Base-by-base conservation (phyloP, 164 flowering plant species). In the Santalum album region DNA sequence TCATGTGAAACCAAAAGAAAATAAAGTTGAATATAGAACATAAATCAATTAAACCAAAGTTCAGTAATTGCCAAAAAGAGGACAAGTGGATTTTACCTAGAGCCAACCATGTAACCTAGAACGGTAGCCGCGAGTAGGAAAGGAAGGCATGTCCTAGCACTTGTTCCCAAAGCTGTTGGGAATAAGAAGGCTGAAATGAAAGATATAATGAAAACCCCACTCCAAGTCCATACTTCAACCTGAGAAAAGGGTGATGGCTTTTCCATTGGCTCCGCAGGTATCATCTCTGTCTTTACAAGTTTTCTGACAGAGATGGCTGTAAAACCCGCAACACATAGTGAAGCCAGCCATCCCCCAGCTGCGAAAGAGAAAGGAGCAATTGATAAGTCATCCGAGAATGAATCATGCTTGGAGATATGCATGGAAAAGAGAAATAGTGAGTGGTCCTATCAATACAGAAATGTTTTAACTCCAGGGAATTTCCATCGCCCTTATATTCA, bases 281-380 rank as follows among this genome's bases (percentile, higher is more conserved):
- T 65, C 92, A 86, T 78, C 70, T 88, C 82, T 49, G 94, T 91
- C 52, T 81, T 86, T 25, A 86, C 98, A 55, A 86, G 66, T 50
- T 83, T 86, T 64, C 98, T 77, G 22, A 91, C 82, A n/a, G 95
- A 75, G 56, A 91, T 74, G 14, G 98, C 98, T n/a, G 94, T 80
- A 57, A 55, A 91, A 26, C 95, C 98, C n/a, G 95, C 96, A 26
- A 91, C 96, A 69, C 68, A 60, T 39, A 86, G 86, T 34, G 98
- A 77, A 65, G 95, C 96, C 52, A 91, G 57, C 95, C 98, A 91
- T 3, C 98, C 98, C 47, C 74, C 96, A 76, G 66, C 98, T 88
- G 79, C 75, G 82, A 27, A 49, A 53, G 53, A 57, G 17, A 16
- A 32, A 27, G 49, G 10, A 26, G 11, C 4, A 20, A 1, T 15